These are phyloP conservation scores for Xylaria sp. DNA, from an alignment of 2,329 filamentous ascomycete genomes.

Conservation along the genomic window DNA sequence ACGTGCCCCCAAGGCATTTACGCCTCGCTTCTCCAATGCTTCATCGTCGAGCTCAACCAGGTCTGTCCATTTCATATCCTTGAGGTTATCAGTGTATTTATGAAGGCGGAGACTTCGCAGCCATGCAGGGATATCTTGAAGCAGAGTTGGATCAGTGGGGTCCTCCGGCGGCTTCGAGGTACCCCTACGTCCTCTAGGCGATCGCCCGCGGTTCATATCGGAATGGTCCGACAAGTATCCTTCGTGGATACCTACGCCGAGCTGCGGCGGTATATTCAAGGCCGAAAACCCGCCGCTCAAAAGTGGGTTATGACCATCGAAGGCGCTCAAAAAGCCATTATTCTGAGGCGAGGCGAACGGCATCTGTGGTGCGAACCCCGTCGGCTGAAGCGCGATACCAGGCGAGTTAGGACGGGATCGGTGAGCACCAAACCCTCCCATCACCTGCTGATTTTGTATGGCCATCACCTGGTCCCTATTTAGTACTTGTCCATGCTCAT, in stretches of 20 bases:
- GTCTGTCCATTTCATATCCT: slow-evolving; percentile 97
- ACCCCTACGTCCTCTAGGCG: slow-evolving; percentile 89
- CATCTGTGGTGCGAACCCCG: slow-evolving; percentile 68
- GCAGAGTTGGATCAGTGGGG: slow-evolving; percentile 87
- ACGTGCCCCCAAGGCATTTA: slow-evolving; percentile 92
- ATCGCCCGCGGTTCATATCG: slow-evolving; percentile 89
- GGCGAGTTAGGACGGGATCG: slow-evolving; percentile 92
- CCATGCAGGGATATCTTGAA: slow-evolving; percentile 97
- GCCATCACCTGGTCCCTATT: slow-evolving; percentile 86
- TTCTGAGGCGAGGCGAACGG: slow-evolving; percentile 89
- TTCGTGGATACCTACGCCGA: slow-evolving; percentile 76
- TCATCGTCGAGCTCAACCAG: slow-evolving; percentile 92
- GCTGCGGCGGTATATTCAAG: slow-evolving; percentile 76
- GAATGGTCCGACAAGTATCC: slow-evolving; percentile 95
- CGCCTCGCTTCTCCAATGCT: slow-evolving; percentile 89
- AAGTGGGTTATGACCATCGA: slow-evolving; percentile 79
- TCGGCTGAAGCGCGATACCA: slow-evolving; percentile 80
- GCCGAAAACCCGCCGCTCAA: slow-evolving; percentile 75
- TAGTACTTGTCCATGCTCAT: slow-evolving; percentile 89
- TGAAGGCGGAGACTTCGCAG: slow-evolving; percentile 92
- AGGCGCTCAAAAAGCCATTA: slow-evolving; percentile 92
- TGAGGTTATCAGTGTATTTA: slow-evolving; percentile 98
- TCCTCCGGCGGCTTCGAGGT: slow-evolving; percentile 98
- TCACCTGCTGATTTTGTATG: slow-evolving; percentile 75
- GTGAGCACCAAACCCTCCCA: slow-evolving; percentile 69